phyloP scores from a whole-genome alignment of 1,284 basidiomycete species.

The Tilletia indica region DNA sequence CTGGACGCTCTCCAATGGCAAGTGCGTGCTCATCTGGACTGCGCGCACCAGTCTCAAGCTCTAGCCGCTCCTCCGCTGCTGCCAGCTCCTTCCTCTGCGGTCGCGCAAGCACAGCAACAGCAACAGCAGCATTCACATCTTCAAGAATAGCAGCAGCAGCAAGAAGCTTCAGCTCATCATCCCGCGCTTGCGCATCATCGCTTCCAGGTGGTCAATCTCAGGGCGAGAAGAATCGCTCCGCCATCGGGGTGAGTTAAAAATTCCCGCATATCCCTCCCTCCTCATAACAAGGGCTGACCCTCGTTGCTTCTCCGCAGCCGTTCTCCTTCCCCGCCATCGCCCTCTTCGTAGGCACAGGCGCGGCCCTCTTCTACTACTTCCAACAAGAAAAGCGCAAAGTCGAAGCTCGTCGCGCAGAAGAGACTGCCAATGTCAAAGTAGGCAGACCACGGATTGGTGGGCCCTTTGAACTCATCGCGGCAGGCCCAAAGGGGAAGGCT shows the following conservation, averaged over 20 bases:
- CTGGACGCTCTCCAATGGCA: not conserved
- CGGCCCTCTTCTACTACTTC: constrained; percentile 84
- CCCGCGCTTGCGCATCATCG: not conserved
- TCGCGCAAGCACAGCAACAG: constrained; percentile 22
- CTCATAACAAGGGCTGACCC: not conserved
- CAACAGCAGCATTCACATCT: constrained; percentile 17
- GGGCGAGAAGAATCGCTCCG: constrained; percentile 3
- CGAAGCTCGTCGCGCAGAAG: constrained; percentile 32
- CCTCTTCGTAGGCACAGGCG: constrained; percentile 77
- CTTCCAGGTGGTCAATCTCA: not conserved
- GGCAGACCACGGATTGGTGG: constrained; percentile 79
- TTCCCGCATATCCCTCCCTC: not conserved
- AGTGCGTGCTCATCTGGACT: constrained; percentile 34
- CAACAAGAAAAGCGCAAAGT: constrained; percentile 70
- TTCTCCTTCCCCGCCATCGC: constrained; percentile 81
- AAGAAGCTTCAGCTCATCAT: not conserved
- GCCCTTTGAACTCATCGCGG: constrained; percentile 65
- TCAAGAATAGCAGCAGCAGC: not conserved
- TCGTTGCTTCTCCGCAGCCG: constrained; percentile 61
- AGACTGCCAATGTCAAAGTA: constrained; percentile 55
- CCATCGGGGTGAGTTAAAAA: constrained; percentile 8
- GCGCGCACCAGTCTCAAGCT: constrained; percentile 31
- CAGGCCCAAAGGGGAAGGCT: constrained; percentile 21
- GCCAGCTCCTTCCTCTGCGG: not conserved
- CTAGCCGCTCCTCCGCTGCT: constrained; percentile 42